Conservation (phyloP, 2,329 filamentous ascomycete genomes). For the Cladosporium cucumerinum region DNA sequence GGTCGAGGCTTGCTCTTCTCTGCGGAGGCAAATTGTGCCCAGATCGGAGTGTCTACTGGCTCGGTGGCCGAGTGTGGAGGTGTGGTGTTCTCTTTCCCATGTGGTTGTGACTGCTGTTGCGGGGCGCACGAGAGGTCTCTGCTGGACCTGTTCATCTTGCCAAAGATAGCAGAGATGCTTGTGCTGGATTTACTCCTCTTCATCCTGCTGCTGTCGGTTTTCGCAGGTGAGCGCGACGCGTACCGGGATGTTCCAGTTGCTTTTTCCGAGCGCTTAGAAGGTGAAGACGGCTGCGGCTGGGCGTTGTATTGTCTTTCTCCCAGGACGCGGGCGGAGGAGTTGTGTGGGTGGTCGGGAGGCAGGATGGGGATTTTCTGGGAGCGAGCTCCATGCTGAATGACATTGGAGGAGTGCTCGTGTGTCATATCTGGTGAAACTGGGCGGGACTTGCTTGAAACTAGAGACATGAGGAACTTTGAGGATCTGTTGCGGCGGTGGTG, state of each 20-base stretch:
- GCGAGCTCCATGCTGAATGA: slow-evolving; percentile 22
- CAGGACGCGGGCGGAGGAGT: slow-evolving; percentile 26
- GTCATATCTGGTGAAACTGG: slow-evolving; percentile 30
- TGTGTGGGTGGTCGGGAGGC: slow-evolving; percentile 50
- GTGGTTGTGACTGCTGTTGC: slow-evolving; percentile 48
- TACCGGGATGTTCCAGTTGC: not conserved
- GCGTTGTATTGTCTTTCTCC: slow-evolving; percentile 33
- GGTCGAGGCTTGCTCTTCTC: slow-evolving; percentile 39
- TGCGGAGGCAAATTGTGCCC: slow-evolving; percentile 64
- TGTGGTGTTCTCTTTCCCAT: slow-evolving; percentile 79
- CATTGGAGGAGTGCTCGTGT: slow-evolving; percentile 36
- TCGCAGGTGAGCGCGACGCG: slow-evolving; percentile 3
- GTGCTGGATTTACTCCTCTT: slow-evolving; percentile 80
- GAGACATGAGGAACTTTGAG: slow-evolving; percentile 48
- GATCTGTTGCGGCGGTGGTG: slow-evolving; percentile 32
- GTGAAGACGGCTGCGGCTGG: slow-evolving; percentile 32
- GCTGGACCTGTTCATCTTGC: slow-evolving; percentile 65
- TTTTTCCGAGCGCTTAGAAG: slow-evolving; percentile 21
- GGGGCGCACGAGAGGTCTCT: slow-evolving; percentile 50
- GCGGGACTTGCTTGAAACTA: slow-evolving; percentile 47
- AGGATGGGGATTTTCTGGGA: slow-evolving; percentile 41
- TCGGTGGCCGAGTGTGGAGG: slow-evolving; percentile 52
- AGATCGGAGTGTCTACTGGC: slow-evolving; percentile 63
- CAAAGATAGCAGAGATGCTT: slow-evolving; percentile 74
- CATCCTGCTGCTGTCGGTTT: slow-evolving; percentile 13